Conservation (phyloP, 2,329 filamentous ascomycete species). For the Fusarium pininemorale region DNA sequence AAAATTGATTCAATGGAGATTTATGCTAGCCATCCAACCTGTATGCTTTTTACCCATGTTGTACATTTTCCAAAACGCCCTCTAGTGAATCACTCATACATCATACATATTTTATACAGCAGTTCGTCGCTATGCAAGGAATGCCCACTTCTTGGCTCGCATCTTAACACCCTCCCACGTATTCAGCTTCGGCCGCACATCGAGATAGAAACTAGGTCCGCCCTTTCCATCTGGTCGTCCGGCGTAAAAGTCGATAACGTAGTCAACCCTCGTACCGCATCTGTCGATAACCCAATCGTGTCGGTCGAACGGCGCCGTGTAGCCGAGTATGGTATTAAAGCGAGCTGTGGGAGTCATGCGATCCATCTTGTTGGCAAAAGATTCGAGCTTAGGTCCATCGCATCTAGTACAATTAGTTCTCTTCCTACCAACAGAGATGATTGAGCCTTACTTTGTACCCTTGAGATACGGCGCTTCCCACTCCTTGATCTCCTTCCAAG, state of each 20-base stretch:
- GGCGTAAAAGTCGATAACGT: slow-evolving; percentile 98
- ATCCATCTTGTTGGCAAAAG: slow-evolving; percentile 78
- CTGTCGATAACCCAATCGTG: slow-evolving; percentile 98
- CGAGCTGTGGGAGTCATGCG: slow-evolving; percentile 83
- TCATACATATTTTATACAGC: slow-evolving; percentile 28
- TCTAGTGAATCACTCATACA: slow-evolving; percentile 30
- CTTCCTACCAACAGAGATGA: rapidly evolving
- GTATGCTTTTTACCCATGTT: slow-evolving; percentile 18
- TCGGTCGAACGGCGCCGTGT: slow-evolving; percentile 89
- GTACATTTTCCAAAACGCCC: slow-evolving; percentile 42
- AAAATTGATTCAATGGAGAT: slow-evolving; percentile 36
- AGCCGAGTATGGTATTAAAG: slow-evolving; percentile 85
- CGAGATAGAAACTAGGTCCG: slow-evolving; percentile 70
- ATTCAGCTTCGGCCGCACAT: slow-evolving; percentile 75
- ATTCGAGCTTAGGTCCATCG: slow-evolving; percentile 83
- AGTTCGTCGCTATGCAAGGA: slow-evolving; percentile 52
- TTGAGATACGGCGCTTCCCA: slow-evolving; percentile 81
- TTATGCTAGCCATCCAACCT: slow-evolving; percentile 14
- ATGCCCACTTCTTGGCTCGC: slow-evolving; percentile 62
- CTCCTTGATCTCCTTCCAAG: slow-evolving; percentile 88
- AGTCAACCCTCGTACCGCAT: slow-evolving; percentile 86
- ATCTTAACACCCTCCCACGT: slow-evolving; percentile 75
- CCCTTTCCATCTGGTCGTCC: slow-evolving; percentile 62
- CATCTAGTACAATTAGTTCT: slow-evolving; percentile 47
- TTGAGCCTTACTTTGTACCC: slow-evolving; percentile 61